phyloP scores from a whole-genome alignment of 1,139 yeast genomes.

The Geotrichum histeridarum region DNA sequence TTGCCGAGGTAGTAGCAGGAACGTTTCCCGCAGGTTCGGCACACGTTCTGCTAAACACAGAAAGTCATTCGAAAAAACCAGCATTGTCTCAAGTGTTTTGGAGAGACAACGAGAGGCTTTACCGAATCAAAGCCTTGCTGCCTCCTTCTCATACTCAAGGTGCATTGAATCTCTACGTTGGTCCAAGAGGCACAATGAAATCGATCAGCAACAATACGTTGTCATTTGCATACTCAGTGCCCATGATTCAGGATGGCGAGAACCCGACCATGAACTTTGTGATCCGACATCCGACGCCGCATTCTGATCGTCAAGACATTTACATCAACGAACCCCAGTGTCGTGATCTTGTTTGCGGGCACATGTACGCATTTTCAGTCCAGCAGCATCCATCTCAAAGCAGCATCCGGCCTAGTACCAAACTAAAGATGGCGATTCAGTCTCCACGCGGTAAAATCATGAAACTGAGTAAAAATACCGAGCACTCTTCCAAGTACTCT shows the following conservation, averaged over 20 bases:
- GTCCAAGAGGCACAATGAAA: conserved; percentile 57
- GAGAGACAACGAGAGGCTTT: conserved; percentile 55
- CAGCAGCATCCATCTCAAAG: conserved; percentile 14
- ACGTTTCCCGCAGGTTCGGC: conserved; percentile 26
- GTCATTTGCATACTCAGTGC: conserved; percentile 70
- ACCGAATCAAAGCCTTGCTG: conserved; percentile 72
- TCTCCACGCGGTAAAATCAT: conserved; percentile 79
- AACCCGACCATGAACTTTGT: conserved; percentile 29
- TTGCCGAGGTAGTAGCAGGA: conserved; percentile 45
- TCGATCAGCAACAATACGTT: conserved; percentile 54
- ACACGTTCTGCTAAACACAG: conserved; percentile 22
- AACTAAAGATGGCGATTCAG: conserved; percentile 57
- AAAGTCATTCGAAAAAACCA: conserved; percentile 37
- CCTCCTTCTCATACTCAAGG: conserved; percentile 69
- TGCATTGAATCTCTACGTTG: conserved; percentile 69
- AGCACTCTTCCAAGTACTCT: conserved; percentile 3
- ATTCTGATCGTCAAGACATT: conserved; percentile 50
- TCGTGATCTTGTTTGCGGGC: conserved; percentile 51
- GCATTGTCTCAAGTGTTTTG: conserved; percentile 74
- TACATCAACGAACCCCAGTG: conserved; percentile 84
- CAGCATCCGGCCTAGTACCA: conserved; percentile 21
- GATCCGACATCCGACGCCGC: conserved; percentile 20
- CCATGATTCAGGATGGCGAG: conserved; percentile 69
- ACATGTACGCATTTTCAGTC: conserved; percentile 52
- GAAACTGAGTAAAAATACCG: conserved; percentile 45